A percentile compares a stretch with the other conserved stretches of the same genome.
Evolutionary conservation across 106 monocot genomes (phyloP).

Genomic region (Dendrobium nobile): DNA sequence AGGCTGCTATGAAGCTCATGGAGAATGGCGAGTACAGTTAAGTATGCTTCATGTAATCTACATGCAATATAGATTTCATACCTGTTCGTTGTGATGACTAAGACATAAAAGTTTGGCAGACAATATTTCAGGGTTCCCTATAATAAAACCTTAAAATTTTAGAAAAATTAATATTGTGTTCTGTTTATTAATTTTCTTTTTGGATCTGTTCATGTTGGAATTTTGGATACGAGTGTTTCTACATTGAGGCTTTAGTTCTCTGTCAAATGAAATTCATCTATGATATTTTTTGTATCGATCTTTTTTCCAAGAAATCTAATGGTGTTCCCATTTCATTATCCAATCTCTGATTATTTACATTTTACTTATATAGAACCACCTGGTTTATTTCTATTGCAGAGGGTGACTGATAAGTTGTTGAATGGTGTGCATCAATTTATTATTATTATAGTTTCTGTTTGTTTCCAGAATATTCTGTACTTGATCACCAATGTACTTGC

Average conservation of each 20-base stretch:
- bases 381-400: not conserved
- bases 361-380: not conserved
- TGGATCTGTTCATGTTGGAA: not conserved
- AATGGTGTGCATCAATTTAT: not conserved
- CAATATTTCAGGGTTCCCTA: not conserved
- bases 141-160: not conserved
- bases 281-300: not conserved
- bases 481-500: not conserved
- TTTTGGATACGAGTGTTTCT: not conserved
- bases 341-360: not conserved
- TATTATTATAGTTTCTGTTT: not conserved
- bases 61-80: not conserved
- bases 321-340: not conserved
- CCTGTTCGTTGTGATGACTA: not conserved
- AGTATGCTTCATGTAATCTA: conserved; percentile 10
- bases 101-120: not conserved
- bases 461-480: not conserved
- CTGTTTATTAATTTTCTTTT: not conserved
- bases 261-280: not conserved
- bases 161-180: not conserved
- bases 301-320: not conserved
- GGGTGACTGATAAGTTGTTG: not conserved
- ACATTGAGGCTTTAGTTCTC: not conserved
- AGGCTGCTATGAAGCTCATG: conserved; percentile 96
- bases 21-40: conserved; percentile 97